phyloP scores from a whole-genome alignment of 352 stramenopile genomes.

The Phytophthora idaei region DNA sequence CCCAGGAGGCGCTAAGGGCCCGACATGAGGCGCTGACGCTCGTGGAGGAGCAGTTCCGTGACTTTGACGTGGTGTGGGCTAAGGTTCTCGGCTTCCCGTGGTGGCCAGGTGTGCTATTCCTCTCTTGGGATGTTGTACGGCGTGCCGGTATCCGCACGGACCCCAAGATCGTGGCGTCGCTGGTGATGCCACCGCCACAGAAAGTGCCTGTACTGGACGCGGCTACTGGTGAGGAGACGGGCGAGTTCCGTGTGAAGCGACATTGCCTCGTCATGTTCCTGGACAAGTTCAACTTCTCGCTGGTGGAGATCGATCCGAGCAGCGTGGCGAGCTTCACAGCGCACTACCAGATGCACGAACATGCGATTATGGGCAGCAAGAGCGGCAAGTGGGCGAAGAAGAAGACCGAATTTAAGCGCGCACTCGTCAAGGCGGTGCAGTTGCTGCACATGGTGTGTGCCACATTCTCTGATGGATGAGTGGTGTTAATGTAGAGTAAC shows the following conservation, averaged over 20 bases:
- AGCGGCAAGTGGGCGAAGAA: constrained; percentile 25
- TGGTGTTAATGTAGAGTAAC: background rate
- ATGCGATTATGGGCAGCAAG: constrained; percentile 38
- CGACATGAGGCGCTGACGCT: constrained; percentile 38
- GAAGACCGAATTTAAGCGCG: constrained; percentile 41
- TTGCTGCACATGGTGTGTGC: constrained; percentile 54
- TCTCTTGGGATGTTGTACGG: constrained; percentile 58
- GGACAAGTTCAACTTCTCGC: constrained; percentile 68
- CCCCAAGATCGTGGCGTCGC: constrained; percentile 36
- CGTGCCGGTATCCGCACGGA: constrained; percentile 46
- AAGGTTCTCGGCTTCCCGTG: constrained; percentile 74
- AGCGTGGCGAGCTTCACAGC: constrained; percentile 55
- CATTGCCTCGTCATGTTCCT: constrained; percentile 68
- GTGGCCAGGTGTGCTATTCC: constrained; percentile 83
- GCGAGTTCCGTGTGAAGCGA: constrained; percentile 20
- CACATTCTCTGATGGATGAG: background rate
- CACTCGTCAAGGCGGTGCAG: constrained; percentile 39
- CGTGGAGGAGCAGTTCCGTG: constrained; percentile 63
- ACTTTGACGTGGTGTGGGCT: constrained; percentile 82
- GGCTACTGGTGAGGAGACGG: constrained; percentile 30
- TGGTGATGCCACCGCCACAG: constrained; percentile 48
- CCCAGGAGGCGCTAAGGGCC: constrained; percentile 25
- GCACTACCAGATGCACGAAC: constrained; percentile 49
- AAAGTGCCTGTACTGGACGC: constrained; percentile 34
- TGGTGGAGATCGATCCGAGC: constrained; percentile 44